Evolutionary conservation across 148 eudicot genomes (phyloP), one percentile per base, ranked within the genome.

Genomic region (Rhododendron ovatum): DNA sequence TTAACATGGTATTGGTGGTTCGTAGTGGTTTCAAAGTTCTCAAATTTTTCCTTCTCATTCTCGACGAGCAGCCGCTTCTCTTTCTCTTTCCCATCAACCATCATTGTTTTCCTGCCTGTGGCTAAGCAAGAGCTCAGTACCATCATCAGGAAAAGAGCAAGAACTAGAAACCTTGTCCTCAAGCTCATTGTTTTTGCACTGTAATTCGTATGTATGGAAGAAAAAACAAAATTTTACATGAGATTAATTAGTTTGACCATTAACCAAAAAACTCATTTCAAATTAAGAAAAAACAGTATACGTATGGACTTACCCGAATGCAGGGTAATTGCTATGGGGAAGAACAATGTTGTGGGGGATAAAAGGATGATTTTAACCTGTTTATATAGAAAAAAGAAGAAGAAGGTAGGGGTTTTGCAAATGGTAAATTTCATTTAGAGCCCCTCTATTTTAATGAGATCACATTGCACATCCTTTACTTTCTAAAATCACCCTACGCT

Each of bases 91-190:
- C 5, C 77, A 10, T 61, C 39, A 71, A 71, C 76, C 7, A 71
- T 14, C 76, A 71, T 55, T 18, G 4, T 28, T 13, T 24, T 61
- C 74, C 35, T 59, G 84, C 41, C 13, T 6, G 28, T 69, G 26
- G 79, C 50, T 53, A 86, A 41, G 53, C 78, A 67, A 67, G 80
- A 67, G 63, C 57, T 82, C 78, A 82, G 24, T 81, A 76, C 39
- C 81, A 86, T 82, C 77, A 82, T 3, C 6, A 86, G 61, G 24
- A 77, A 10, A 3, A 86, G 8, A 76, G 37, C 77, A 82, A 86
- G 17, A 73, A 82, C 59, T 43, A 83, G 57, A 28, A 51, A 3
- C 85, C 41, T 86, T 82, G 47, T 83, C 61, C 85, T 82, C 33
- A 1, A 73, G 59, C 59, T 86, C 67, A 45, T 37, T 3, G 45